Conservation (phyloP, 2,329 filamentous ascomycete species). For the Nemania sp. region DNA sequence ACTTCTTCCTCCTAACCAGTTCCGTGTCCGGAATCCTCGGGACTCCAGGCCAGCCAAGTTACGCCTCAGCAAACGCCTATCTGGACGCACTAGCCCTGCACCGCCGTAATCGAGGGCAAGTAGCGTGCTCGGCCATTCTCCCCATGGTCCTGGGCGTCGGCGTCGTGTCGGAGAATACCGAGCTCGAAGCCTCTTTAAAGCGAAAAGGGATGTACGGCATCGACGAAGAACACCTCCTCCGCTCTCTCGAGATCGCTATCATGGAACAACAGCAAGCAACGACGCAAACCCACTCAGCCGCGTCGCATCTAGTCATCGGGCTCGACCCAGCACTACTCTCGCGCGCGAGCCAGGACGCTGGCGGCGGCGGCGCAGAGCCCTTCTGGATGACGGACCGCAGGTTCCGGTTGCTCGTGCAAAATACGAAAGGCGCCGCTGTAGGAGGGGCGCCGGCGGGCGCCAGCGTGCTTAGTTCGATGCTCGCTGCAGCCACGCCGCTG, state of each 20-base stretch:
- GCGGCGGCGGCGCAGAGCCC: not conserved
- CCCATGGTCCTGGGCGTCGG: constrained; percentile 28
- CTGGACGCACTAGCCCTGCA: constrained; percentile 25
- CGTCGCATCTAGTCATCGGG: constrained; percentile 19
- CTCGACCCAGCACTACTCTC: constrained; percentile 18
- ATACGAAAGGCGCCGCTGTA: not conserved
- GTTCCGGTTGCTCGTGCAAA: not conserved
- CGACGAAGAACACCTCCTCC: constrained; percentile 32
- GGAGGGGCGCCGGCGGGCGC: not conserved
- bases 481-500: not conserved
- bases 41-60: constrained; percentile 25
- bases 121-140: constrained; percentile 18
- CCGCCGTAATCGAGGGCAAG: not conserved
- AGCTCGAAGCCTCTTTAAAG: constrained; percentile 28
- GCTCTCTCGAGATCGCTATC: constrained; percentile 34
- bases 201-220: constrained; percentile 38
- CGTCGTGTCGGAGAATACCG: constrained; percentile 22
- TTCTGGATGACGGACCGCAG: not conserved
- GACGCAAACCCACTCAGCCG: not conserved
- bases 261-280: not conserved
- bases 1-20: constrained; percentile 31
- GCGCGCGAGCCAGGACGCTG: not conserved
- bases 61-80: constrained; percentile 26
- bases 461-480: not conserved
- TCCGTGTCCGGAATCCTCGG: constrained; percentile 26